A percentile compares a stretch with the other conserved stretches of the same genome.
Conservation (phyloP, 305 asterid genomes). For the Fraxinus paxiana region DNA sequence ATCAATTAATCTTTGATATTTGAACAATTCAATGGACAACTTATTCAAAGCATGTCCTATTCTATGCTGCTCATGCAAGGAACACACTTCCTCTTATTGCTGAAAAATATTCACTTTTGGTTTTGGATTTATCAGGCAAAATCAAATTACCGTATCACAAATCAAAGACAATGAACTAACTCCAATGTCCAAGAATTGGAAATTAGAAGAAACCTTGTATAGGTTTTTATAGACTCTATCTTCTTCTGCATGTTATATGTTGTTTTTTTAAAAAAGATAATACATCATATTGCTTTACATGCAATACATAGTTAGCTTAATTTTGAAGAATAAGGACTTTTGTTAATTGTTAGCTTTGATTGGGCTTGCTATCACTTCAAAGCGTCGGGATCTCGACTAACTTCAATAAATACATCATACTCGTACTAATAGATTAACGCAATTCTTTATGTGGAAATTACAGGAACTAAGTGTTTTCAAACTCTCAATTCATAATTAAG, state of each 20-base stretch:
- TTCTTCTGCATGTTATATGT: slow-evolving; percentile 14
- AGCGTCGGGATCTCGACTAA: not conserved
- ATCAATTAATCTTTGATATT: not conserved
- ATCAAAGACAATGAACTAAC: not conserved
- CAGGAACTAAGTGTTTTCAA: not conserved
- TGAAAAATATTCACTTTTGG: slow-evolving; percentile 23
- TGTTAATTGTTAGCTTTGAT: slow-evolving; percentile 1
- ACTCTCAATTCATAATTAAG: not conserved
- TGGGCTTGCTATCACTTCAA: slow-evolving; percentile 21
- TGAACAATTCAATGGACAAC: slow-evolving; percentile 4
- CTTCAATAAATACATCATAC: not conserved
- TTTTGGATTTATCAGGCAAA: slow-evolving; percentile 40
- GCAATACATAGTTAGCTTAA: slow-evolving; percentile 20
- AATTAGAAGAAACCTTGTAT: not conserved
- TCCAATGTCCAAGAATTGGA: slow-evolving; percentile 1
- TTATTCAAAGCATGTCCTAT: not conserved
- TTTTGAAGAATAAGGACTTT: slow-evolving; percentile 5
- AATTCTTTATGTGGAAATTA: not conserved
- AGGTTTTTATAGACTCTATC: slow-evolving; percentile 13
- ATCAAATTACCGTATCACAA: slow-evolving; percentile 4
- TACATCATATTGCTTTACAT: not conserved
- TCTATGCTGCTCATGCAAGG: slow-evolving; percentile 25
- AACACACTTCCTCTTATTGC: slow-evolving; percentile 27
- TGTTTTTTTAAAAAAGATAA: not conserved
- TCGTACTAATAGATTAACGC: not conserved